These are phyloP conservation scores for Citrullus mucosospermus DNA, from an alignment of 306 rosid genomes.

Conservation along the genomic window DNA sequence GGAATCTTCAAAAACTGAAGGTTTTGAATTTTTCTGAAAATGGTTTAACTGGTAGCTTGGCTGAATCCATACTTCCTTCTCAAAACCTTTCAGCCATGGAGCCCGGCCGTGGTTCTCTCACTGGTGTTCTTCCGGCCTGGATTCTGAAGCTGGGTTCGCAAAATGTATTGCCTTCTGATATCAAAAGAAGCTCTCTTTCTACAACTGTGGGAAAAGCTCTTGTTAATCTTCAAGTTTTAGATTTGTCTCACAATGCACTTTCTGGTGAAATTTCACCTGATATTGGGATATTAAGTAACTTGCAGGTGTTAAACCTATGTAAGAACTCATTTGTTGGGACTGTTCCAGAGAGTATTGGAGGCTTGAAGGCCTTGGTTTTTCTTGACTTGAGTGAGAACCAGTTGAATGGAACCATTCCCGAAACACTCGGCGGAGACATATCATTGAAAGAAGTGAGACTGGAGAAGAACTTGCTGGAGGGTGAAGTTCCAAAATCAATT, in stretches of 20 bases:
- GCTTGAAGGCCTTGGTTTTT: slow-evolving; percentile 35
- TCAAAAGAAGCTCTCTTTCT: slow-evolving; percentile 16
- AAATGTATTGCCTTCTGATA: slow-evolving; percentile 36
- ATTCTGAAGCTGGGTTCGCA: slow-evolving; percentile 42
- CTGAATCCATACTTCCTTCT: slow-evolving; percentile 50
- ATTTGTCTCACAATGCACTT: slow-evolving; percentile 67
- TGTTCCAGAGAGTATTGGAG: slow-evolving; percentile 54
- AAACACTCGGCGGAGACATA: slow-evolving; percentile 47
- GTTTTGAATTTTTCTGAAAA: slow-evolving; percentile 54
- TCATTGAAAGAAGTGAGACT: slow-evolving; percentile 59
- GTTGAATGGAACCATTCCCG: slow-evolving; percentile 69
- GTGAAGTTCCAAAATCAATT: slow-evolving; percentile 55
- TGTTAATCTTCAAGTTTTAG: slow-evolving; percentile 54
- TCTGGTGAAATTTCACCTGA: slow-evolving; percentile 55
- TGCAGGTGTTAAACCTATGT: slow-evolving; percentile 56
- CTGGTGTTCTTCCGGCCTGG: slow-evolving; percentile 71
- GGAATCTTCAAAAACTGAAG: slow-evolving; percentile 55
- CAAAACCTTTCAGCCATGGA: slow-evolving; percentile 49
- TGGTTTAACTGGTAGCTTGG: slow-evolving; percentile 55
- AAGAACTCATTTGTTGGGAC: slow-evolving; percentile 59
- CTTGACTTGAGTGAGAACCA: slow-evolving; percentile 71
- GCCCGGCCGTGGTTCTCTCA: slow-evolving; percentile 56
- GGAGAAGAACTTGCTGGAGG: slow-evolving; percentile 52
- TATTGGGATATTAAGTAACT: slow-evolving; percentile 43
- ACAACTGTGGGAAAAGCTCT: slow-evolving; percentile 25